Conservation (phyloP, 805 yeast genomes). For the Metschnikowia arizonensis region DNA sequence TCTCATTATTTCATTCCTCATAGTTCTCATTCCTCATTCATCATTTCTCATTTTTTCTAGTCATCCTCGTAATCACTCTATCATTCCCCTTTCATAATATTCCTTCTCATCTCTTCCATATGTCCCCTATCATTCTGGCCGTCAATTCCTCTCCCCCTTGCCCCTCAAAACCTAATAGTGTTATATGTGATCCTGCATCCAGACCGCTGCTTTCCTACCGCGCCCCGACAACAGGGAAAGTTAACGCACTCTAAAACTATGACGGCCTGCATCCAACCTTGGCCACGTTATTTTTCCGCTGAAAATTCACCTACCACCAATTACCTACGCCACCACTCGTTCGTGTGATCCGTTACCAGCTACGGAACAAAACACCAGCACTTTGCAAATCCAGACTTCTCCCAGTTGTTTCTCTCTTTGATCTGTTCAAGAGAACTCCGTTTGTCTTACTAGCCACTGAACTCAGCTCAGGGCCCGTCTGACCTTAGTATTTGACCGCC, state of each 20-base stretch:
- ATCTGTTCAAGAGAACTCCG: not conserved
- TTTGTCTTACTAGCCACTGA: not conserved
- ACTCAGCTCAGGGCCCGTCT: not conserved
- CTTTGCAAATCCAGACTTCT: not conserved
- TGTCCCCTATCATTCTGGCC: too few relatives aligned
- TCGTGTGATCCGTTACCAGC: not conserved
- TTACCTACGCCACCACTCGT: not conserved
- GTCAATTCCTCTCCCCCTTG: too few relatives aligned
- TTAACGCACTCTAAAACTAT: not conserved
- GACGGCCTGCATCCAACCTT: not conserved
- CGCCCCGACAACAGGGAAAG: not conserved
- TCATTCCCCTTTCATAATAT: too few relatives aligned
- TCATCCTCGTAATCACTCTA: too few relatives aligned
- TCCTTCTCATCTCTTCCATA: too few relatives aligned
- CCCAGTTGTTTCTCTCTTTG: not conserved
- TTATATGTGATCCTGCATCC: too few relatives aligned
- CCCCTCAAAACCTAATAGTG: too few relatives aligned
- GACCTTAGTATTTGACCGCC: conserved; percentile 4
- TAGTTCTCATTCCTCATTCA: too few relatives aligned
- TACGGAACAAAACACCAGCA: not conserved
- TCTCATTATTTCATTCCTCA: too few relatives aligned
- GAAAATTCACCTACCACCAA: not conserved
- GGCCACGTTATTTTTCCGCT: not conserved
- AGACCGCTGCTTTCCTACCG: too few relatives aligned
- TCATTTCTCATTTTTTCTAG: too few relatives aligned